A percentile compares a stretch with the other conserved stretches of the same genome.
phyloP scores from a whole-genome alignment of 179 eudicot genomes.

The Silene noctiflora region DNA sequence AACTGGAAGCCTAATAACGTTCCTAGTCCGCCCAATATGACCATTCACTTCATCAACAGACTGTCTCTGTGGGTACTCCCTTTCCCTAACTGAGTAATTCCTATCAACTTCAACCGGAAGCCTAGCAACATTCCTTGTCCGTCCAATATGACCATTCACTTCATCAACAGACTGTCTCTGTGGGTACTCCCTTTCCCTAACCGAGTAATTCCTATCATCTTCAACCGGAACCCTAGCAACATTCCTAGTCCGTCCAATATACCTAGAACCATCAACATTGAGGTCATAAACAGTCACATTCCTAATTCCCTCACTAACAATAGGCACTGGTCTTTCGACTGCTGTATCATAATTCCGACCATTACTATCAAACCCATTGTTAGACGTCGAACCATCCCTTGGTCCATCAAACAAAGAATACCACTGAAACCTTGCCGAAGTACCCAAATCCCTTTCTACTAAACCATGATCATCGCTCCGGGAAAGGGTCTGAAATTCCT shows the following conservation, averaged over 20 bases:
- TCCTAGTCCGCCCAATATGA: neutral
- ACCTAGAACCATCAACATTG: slow-evolving; percentile 13
- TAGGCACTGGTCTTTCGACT: slow-evolving; percentile 2
- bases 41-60: slow-evolving; percentile 1
- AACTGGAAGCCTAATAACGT: neutral
- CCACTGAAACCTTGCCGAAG: slow-evolving; percentile 27
- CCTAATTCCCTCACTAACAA: slow-evolving; percentile 17
- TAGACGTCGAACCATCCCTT: neutral
- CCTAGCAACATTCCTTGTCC: slow-evolving; percentile 2
- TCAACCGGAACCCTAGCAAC: neutral
- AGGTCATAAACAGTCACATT: slow-evolving; percentile 4
- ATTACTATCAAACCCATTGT: slow-evolving; percentile 1
- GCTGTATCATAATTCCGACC: slow-evolving; percentile 9
- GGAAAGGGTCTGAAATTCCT: neutral
- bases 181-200: slow-evolving; percentile 14
- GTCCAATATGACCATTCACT: neutral
- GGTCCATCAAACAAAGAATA: slow-evolving; percentile 15
- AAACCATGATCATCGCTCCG: slow-evolving; percentile 17
- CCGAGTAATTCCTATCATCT: slow-evolving; percentile 1
- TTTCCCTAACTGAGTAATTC: neutral
- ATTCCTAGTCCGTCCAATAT: neutral
- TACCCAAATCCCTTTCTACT: slow-evolving; percentile 1
- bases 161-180: slow-evolving; percentile 4
- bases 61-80: slow-evolving; percentile 11
- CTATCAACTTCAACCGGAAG: neutral